These are phyloP conservation scores for Clonostachys chloroleuca DNA, from an alignment of 2,329 filamentous ascomycete species.

Conservation along the genomic window DNA sequence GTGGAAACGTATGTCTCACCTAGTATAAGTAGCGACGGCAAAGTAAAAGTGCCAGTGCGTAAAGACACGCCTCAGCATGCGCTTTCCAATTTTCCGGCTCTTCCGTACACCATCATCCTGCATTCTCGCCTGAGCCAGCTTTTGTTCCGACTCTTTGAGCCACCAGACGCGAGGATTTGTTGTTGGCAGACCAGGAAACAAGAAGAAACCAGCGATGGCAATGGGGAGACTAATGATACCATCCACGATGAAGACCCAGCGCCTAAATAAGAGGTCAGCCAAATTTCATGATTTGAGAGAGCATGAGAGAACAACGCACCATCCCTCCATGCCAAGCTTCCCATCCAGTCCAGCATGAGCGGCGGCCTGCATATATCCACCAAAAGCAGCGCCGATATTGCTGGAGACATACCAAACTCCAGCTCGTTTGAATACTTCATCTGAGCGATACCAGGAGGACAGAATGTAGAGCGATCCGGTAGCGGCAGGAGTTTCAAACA, in stretches of 20 bases:
- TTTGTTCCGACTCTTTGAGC: constrained; percentile 49
- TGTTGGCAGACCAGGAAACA: constrained; percentile 35
- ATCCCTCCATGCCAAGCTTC: constrained; percentile 38
- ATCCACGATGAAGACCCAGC: constrained; percentile 33
- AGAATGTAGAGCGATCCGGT: constrained; percentile 43
- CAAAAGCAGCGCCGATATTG: constrained; percentile 45
- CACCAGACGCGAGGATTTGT: constrained; percentile 32
- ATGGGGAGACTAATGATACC: constrained; percentile 29
- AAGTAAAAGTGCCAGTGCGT: constrained; percentile 36
- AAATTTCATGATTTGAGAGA: neutral
- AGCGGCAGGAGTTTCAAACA: constrained; percentile 43
- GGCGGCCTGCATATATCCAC: constrained; percentile 42
- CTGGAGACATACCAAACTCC: constrained; percentile 46
- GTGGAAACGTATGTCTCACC: neutral
- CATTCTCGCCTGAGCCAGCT: constrained; percentile 64
- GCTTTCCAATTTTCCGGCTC: constrained; percentile 24
- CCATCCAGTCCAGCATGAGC: constrained; percentile 33
- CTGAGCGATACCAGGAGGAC: constrained; percentile 46
- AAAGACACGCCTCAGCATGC: constrained; percentile 29
- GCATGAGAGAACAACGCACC: constrained; percentile 18
- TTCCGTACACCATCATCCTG: constrained; percentile 45
- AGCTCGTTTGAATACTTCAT: constrained; percentile 40
- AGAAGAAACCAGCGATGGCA: constrained; percentile 18
- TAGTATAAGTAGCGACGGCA: constrained; percentile 34
- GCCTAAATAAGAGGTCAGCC: constrained; percentile 45